Conservation (phyloP, 1,284 basidiomycete genomes). For the Leccinum subfulvum region DNA sequence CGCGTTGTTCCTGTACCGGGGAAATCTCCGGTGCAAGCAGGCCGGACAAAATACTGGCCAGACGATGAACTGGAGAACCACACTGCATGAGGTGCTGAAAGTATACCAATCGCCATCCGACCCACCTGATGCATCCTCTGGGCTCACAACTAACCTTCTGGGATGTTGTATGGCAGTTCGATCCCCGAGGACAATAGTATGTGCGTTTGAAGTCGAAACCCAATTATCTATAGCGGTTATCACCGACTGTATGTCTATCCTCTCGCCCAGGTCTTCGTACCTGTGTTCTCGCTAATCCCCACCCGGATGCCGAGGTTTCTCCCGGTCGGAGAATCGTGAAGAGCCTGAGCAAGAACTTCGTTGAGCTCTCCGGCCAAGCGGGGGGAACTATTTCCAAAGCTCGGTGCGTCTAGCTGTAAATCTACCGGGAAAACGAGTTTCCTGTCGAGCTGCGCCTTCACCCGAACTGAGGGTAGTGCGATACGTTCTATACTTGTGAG, state of each 20-base stretch:
- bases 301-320: constrained; percentile 40
- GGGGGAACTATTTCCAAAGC: constrained; percentile 14
- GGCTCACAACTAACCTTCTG: constrained; percentile 24
- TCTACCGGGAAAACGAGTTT: constrained; percentile 52
- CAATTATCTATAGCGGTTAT: constrained; percentile 19
- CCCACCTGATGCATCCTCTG: constrained; percentile 32
- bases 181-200: constrained; percentile 27
- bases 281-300: constrained; percentile 21
- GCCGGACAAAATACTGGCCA: constrained; percentile 43
- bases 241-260: constrained; percentile 6
- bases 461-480: constrained; percentile 64
- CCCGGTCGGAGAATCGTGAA: constrained; percentile 35
- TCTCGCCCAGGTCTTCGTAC: constrained; percentile 21
- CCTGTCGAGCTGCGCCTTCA: constrained; percentile 50
- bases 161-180: constrained; percentile 22
- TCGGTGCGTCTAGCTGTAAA: constrained; percentile 44
- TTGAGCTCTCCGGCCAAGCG: constrained; percentile 25
- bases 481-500: constrained; percentile 84
- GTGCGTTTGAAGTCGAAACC: constrained; percentile 15
- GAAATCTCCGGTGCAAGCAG: constrained; percentile 55
- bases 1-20: constrained; percentile 47
- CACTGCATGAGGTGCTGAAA: constrained; percentile 14
- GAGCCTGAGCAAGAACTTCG: constrained; percentile 15
- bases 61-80: constrained; percentile 19
- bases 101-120: constrained; percentile 8